These are phyloP conservation scores for Blastomyces silverae DNA, from an alignment of 2,329 filamentous ascomycete species.

Conservation along the genomic window DNA sequence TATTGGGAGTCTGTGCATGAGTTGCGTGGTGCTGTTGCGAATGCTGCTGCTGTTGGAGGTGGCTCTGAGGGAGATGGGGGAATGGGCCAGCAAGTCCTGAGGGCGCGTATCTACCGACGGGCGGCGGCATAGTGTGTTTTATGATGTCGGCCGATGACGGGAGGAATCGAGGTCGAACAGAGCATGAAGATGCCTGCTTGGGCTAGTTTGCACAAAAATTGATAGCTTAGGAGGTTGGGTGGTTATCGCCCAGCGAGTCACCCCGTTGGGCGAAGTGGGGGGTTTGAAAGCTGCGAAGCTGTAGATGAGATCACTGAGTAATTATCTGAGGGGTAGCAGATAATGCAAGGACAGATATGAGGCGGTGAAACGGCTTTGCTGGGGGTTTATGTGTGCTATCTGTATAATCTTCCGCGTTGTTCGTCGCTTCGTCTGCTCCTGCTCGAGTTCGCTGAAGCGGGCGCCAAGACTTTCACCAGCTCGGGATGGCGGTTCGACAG, in stretches of 20 bases:
- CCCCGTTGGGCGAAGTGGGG: not conserved
- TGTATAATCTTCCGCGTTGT: not conserved
- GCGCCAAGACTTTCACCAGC: slow-evolving; percentile 8
- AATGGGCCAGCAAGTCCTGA: slow-evolving; percentile 55
- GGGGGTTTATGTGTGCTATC: not conserved
- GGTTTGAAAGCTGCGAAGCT: not conserved
- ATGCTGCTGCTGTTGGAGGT: slow-evolving; percentile 41
- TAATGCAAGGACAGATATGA: not conserved
- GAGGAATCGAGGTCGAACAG: slow-evolving; percentile 20
- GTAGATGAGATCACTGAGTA: not conserved
- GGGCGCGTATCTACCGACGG: slow-evolving; percentile 53
- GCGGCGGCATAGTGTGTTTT: slow-evolving; percentile 50
- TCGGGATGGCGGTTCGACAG: not conserved
- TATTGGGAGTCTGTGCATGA: slow-evolving; percentile 42
- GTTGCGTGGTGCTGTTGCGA: slow-evolving; percentile 40
- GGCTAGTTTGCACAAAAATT: slow-evolving; percentile 17
- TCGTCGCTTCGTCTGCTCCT: not conserved
- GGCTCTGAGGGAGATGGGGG: slow-evolving; percentile 49
- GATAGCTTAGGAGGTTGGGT: not conserved
- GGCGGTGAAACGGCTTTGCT: not conserved
- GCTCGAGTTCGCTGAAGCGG: not conserved
- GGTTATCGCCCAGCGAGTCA: not conserved
- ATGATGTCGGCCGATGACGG: slow-evolving; percentile 18
- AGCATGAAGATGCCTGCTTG: slow-evolving; percentile 22
- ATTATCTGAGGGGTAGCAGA: not conserved